Conservation (phyloP, 2,329 filamentous ascomycete genomes). For the Didymella glomerata region DNA sequence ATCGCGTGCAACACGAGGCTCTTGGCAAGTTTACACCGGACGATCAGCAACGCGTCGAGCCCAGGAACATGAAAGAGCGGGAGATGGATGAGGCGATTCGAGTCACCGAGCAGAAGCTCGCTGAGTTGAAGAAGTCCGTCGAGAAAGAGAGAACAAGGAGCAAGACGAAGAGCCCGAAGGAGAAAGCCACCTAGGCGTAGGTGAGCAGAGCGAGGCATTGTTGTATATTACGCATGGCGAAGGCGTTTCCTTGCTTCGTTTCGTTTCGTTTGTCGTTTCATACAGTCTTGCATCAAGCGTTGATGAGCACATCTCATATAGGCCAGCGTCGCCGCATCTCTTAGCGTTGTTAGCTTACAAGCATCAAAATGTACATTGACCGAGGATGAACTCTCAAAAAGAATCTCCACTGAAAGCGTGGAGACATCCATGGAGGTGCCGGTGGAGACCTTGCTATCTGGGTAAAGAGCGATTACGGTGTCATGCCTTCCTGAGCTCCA, state of each 20-base stretch:
- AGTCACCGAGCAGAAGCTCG: slow-evolving; percentile 85
- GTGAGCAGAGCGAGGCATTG: not conserved
- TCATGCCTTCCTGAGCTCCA: too few species aligned
- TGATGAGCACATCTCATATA: not conserved
- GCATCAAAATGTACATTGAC: slow-evolving; percentile 1
- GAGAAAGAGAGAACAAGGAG: slow-evolving; percentile 34
- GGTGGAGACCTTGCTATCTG: too few species aligned
- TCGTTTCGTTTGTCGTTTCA: not conserved
- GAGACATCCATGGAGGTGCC: too few species aligned
- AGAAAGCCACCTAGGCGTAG: slow-evolving; percentile 18
- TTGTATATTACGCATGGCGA: slow-evolving; percentile 22
- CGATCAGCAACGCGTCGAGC: slow-evolving; percentile 57
- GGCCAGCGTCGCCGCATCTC: slow-evolving; percentile 1
- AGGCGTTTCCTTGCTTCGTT: slow-evolving; percentile 8
- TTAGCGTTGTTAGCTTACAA: slow-evolving; percentile 9
- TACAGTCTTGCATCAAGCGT: not conserved
- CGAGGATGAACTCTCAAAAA: too few species aligned
- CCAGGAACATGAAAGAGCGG: slow-evolving; percentile 69
- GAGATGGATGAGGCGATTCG: slow-evolving; percentile 82
- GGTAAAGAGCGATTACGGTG: too few species aligned
- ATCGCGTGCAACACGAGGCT: slow-evolving; percentile 54
- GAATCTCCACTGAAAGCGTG: too few species aligned
- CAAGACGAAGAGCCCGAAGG: slow-evolving; percentile 32
- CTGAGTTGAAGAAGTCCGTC: slow-evolving; percentile 77
- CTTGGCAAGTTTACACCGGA: slow-evolving; percentile 37